Evolutionary conservation across 192 early-diverging fungal species (phyloP).

Genomic region (Hyaloraphidium curvatum): DNA sequence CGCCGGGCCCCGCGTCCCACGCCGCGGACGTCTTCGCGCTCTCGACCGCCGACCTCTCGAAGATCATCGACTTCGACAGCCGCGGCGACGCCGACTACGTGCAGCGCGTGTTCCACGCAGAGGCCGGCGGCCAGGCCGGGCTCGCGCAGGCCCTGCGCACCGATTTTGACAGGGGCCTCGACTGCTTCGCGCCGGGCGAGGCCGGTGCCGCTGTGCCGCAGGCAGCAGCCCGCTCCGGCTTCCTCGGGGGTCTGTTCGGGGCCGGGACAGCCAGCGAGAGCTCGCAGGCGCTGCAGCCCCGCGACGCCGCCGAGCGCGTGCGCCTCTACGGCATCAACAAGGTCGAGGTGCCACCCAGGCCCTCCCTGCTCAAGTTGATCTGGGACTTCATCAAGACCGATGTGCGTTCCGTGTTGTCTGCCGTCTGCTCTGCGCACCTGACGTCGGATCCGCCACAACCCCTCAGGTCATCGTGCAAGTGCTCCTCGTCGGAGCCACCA

Average conservation of each 20-base stretch:
- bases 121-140: constrained; percentile 29
- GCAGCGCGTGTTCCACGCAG: no score
- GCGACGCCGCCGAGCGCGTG: constrained; percentile 10
- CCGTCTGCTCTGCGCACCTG: no score
- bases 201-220: neutral
- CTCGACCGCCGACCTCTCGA: constrained; percentile 19
- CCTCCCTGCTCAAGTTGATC: constrained; percentile 32
- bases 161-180: constrained; percentile 26
- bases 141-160: constrained; percentile 18
- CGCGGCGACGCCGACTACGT: constrained; percentile 15
- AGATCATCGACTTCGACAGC: constrained; percentile 28
- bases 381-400: constrained; percentile 33
- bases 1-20: no score
- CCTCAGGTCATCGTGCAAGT: constrained; percentile 37
- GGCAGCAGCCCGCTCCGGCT: no score
- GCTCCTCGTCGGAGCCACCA: constrained; percentile 27
- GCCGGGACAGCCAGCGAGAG: neutral
- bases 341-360: constrained; percentile 18
- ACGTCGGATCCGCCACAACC: no score
- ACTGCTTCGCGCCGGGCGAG: no score
- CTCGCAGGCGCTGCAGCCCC: neutral
- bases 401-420: no score
- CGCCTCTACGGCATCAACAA: constrained; percentile 17
- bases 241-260: neutral
- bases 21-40: constrained; percentile 11